Evolutionary conservation across 2,329 filamentous ascomycete genomes (phyloP), one percentile per base, ranked within the genome.

Genomic region (Alternaria sp.): DNA sequence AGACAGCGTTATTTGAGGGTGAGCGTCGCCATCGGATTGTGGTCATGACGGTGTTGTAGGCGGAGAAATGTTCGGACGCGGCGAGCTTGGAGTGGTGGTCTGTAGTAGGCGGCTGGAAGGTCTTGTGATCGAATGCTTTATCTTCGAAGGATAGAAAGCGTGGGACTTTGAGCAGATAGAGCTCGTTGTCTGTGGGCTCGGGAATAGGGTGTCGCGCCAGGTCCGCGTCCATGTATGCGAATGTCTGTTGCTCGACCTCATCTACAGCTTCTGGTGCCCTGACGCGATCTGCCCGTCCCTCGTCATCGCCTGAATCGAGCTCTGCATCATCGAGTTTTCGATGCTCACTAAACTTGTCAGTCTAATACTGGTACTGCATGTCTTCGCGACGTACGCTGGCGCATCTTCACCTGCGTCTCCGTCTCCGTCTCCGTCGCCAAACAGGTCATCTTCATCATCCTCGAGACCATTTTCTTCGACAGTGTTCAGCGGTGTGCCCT

Each of bases 141-240:
- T 90, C 88, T 40, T 90, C 83, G 63, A 93, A 83, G 51, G 85
- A 86, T 68, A 94, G 80, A 78, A 93, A 93, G 23, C 85, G 84
- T 29, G 91, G 91, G 2, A 94, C 83, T 65, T 88, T 88, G 68
- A 93, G 77, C 5, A 89, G 82, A 76, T 90, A 89, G 80, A 93
- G 90, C 75, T 86, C 85, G 71, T 88, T 88, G 72, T 93, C 88
- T 63, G 85, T 87, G 36, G 89, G 84, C 70, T 90, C 89, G 13
- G 91, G 91, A 13, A 89, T 80, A 50, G 86, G 83, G 74, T 93
- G 91, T 44, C 90, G 85, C 69, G 85, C 88, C 45, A 92, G 80
- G 45, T 86, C 84, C 45, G 89, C 81, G 51, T 88, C 86, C 78
- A 87, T 84, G 52, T 90, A 77, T 21, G 78, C 83, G 51, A 86